Evolutionary conservation across 176 grass and related monocot species (phyloP).

Genomic region (Raddia distichophylla): DNA sequence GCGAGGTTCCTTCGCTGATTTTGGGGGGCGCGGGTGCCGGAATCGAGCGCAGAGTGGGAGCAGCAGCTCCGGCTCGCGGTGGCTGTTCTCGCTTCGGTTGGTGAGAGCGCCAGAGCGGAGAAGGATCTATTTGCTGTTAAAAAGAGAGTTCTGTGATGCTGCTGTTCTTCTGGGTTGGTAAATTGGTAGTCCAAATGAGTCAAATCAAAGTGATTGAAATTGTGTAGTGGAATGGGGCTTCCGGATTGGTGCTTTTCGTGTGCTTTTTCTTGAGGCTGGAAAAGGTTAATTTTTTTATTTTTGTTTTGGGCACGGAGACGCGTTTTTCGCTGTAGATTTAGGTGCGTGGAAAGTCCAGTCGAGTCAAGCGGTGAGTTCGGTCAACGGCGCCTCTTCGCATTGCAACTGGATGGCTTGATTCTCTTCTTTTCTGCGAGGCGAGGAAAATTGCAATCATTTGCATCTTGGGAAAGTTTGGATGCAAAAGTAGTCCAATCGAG

Average conservation of each 20-base stretch:
- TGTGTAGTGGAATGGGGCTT: background rate
- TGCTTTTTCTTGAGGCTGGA: slow-evolving; percentile 28
- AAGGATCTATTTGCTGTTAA: slow-evolving; percentile 26
- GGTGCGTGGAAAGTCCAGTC: background rate
- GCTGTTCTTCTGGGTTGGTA: slow-evolving; percentile 1
- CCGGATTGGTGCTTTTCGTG: background rate
- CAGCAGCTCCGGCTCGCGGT: background rate
- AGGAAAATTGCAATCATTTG: slow-evolving; percentile 34
- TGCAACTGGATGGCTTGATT: slow-evolving; percentile 21
- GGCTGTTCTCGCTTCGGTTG: slow-evolving; percentile 35
- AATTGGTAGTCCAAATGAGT: slow-evolving; percentile 14
- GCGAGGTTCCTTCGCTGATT: slow-evolving; percentile 29
- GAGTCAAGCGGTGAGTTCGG: slow-evolving; percentile 11
- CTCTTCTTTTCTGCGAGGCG: background rate
- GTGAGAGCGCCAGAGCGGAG: background rate
- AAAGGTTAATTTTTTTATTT: background rate
- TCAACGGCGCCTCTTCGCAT: slow-evolving; percentile 10
- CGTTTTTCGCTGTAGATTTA: slow-evolving; percentile 34
- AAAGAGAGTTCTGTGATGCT: background rate
- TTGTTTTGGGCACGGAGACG: background rate
- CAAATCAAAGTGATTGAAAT: slow-evolving; percentile 27
- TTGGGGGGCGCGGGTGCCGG: background rate
- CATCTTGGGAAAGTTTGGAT: slow-evolving; percentile 15
- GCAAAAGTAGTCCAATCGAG: slow-evolving; percentile 35
- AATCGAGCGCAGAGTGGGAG: background rate